Base-by-base conservation (phyloP, 495 filamentous ascomycete genomes). In the Neurospora tetrasperma region DNA sequence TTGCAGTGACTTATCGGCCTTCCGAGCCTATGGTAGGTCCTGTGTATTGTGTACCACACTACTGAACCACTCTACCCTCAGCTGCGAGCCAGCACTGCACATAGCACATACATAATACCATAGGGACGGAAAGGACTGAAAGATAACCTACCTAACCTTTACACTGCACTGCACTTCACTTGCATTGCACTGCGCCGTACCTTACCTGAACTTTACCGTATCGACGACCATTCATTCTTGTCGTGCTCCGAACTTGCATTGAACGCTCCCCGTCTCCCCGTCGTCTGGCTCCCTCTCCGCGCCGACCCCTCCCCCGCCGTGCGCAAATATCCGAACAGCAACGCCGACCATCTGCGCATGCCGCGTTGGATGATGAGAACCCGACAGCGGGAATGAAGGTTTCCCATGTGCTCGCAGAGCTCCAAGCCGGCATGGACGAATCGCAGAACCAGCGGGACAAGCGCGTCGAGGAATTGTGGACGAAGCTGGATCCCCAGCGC, bases 401-500 rank as follows among this genome's bases (percentile, higher is more conserved):
- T 74, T 76, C 82, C 72, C 80, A 85, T 76, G 80, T 82, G 75
- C 82, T 82, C 70, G 79, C 80, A 71, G 79, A 83, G 75, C 74
- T 83, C 66, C 76, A 80, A 77, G 77, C 78, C 75, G 80, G 85
- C 74, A 80, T 86, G 83, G 84, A 83, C 74, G 90, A 93, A 82
- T 89, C 88, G 72, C 88, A 91, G 78, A 88, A 89, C 78, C 85
- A 91, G 80, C 89, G 90, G 77, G 92, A 96, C 79, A 85, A 87
- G 78, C 87, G 94, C 76, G 87, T 97, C 75, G 90, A 91, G 79
- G 85, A 88, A 77, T 87, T 98, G 73, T 98, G 94, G 94, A 82
- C 82, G 73, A 89, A 87, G 71, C 86, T 99, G 75, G 94, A 97
- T 79, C 90, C 90, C 70, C 87, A 87, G 73, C 86, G 87, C 46